phyloP scores from a whole-genome alignment of 805 yeast species.

The Saccharomycopsis oosterbeekiorum region DNA sequence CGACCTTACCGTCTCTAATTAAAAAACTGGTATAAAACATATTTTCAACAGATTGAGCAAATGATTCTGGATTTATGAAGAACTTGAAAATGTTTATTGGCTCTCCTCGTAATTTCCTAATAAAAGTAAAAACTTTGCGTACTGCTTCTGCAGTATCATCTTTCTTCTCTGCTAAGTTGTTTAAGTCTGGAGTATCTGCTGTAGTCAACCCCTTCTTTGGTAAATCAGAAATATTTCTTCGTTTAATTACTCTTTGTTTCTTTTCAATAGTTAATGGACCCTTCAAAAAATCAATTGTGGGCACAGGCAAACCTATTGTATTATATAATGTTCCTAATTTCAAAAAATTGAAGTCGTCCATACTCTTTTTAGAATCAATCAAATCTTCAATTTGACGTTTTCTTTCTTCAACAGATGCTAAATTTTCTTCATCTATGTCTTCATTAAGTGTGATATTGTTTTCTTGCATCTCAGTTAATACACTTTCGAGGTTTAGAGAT shows the following conservation, averaged over 20 bases:
- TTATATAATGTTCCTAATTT: conserved; percentile 44
- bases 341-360: conserved; percentile 48
- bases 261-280: conserved; percentile 64
- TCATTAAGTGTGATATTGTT: conserved; percentile 17
- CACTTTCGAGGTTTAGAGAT: conserved; percentile 21
- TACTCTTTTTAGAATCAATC: conserved; percentile 25
- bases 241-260: conserved; percentile 27
- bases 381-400: neutral
- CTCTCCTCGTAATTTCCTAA: conserved; percentile 26
- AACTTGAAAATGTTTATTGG: conserved; percentile 53
- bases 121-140: conserved; percentile 37
- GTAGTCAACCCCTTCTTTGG: conserved; percentile 39
- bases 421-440: conserved; percentile 18
- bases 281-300: conserved; percentile 49
- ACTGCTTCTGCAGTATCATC: conserved; percentile 58
- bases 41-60: conserved; percentile 73
- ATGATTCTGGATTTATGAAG: conserved; percentile 67
- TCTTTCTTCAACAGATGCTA: conserved; percentile 2
- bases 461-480: conserved; percentile 16
- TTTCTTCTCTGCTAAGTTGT: conserved; percentile 39
- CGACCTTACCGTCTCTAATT: conserved; percentile 58
- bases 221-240: conserved; percentile 11
- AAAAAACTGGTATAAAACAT: conserved; percentile 75
- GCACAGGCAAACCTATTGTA: conserved; percentile 36
- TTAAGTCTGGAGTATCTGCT: conserved; percentile 45